These are phyloP conservation scores for Plasmodium coatneyi DNA, from an alignment of 169 alveolate genomes.

Conservation along the genomic window DNA sequence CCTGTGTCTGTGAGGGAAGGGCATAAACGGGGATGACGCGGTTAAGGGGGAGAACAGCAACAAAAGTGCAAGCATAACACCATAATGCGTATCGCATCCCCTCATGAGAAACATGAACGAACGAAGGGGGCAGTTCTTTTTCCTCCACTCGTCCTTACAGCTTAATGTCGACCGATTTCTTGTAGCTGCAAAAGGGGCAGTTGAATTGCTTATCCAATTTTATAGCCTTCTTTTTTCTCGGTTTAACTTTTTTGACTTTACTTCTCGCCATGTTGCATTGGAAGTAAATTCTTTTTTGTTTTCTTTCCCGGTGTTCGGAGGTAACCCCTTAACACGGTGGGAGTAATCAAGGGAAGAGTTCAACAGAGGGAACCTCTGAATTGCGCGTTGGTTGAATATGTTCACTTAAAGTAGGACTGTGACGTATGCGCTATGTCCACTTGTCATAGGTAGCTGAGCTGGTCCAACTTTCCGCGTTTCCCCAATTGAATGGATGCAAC, in stretches of 20 bases:
- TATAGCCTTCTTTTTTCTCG: conserved; percentile 81
- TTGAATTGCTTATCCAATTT: conserved; percentile 94
- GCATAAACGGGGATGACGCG: background rate
- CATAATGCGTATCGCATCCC: background rate
- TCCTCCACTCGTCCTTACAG: conserved; percentile 80
- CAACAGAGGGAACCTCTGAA: background rate
- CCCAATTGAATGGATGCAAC: background rate
- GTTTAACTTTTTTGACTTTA: conserved; percentile 81
- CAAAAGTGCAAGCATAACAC: background rate
- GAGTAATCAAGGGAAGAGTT: background rate
- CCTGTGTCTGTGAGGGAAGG: conserved; percentile 20
- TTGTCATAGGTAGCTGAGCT: background rate
- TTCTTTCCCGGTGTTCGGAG: background rate
- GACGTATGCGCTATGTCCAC: background rate
- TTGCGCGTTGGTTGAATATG: background rate
- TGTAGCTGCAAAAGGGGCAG: conserved; percentile 95
- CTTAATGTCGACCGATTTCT: conserved; percentile 91
- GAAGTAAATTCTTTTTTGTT: background rate
- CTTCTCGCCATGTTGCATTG: conserved; percentile 86
- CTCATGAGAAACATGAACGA: background rate
- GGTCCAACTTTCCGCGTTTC: background rate
- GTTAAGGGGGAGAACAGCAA: background rate
- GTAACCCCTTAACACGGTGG: background rate
- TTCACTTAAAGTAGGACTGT: background rate
- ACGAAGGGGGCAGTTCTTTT: background rate